Percentiles rank a stretch among this genome's conserved stretches.
These are phyloP conservation scores for Tetrahymena thermophila DNA, from an alignment of 73 alveolate genomes.

Conservation along the genomic window DNA sequence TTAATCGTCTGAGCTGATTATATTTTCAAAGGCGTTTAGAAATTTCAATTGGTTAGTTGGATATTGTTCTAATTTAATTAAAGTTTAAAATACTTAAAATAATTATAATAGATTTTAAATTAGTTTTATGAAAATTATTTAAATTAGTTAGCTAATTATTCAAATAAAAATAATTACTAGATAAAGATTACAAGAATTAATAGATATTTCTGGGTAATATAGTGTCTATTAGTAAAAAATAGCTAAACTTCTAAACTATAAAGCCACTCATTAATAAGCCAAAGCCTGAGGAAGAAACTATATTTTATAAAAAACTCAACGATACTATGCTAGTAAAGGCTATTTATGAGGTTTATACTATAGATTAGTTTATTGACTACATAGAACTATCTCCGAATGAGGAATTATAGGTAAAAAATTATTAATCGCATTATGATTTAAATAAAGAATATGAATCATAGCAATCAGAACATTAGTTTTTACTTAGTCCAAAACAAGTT, in stretches of 20 bases:
- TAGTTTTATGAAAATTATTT: no score
- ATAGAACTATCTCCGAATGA: neutral
- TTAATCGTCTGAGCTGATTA: no score
- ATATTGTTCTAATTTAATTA: neutral
- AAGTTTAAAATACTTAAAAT: no score
- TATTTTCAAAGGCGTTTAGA: neutral
- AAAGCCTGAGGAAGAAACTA: neutral
- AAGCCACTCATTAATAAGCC: neutral
- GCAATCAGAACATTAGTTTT: neutral
- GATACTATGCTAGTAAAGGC: neutral
- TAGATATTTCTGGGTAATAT: neutral
- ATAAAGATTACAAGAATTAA: neutral
- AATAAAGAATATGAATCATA: neutral
- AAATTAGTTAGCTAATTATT: no score
- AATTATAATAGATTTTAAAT: no score
- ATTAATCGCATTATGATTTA: no score
- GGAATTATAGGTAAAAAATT: neutral
- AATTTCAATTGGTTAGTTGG: neutral
- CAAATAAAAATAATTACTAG: neutral
- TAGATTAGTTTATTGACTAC: no score
- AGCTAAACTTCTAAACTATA: neutral
- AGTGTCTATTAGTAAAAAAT: neutral
- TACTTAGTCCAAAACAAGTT: neutral
- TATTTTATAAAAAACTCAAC: neutral
- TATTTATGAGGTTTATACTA: neutral